Evolutionary conservation across 768 basidiomycete species (phyloP), one percentile per base, ranked within the genome.

Genomic region (Tylopilus sp.): DNA sequence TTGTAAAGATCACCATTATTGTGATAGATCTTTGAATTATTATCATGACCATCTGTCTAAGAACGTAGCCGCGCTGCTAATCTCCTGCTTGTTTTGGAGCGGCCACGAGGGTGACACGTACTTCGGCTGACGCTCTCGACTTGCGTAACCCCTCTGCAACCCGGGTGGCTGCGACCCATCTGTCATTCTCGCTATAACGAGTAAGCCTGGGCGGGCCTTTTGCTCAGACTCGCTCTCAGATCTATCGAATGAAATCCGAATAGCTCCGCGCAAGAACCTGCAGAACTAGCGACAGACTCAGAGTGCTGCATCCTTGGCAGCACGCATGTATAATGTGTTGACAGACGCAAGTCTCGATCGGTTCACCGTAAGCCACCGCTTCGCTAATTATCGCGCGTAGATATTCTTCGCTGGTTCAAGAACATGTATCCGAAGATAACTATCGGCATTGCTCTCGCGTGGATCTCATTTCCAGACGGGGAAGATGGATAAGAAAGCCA

Each of bases 41-140:
- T 51, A 74, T 76, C 67, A 75, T 81, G 77, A 72, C 71, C 58
- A 63, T 74, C 44, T 73, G 43, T 67, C 71, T 64, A 68, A 78
- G 64, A 79, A 77, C 22, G 65, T 79, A 62, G 62, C 76, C 12
- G 8, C 45, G 69, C 70, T 51, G 71, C 72, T 59, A 73, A 75
- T 59, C 62, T 75, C 26, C 71, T 74, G 26, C 70, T 77, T 57
- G 70, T 76, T 24, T 64, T 78, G 55, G 72, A 73, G 56, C 69
- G 68, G 31, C 67, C 69, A 21, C 63, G 70, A 63, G 71, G 72
- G n/a, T n/a, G 25, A 60, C 62, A 59, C 68, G 75, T 59, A 50
- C 58, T 28, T 68, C 73, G 8, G 68, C 69, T 61, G 76, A 79
- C 58, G 69, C 73, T 19, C 64, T 77, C 33, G 63, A 71, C 30